Evolutionary conservation across 2,329 filamentous ascomycete genomes (phyloP).

Genomic region (Purpureocillium takamizusanense): DNA sequence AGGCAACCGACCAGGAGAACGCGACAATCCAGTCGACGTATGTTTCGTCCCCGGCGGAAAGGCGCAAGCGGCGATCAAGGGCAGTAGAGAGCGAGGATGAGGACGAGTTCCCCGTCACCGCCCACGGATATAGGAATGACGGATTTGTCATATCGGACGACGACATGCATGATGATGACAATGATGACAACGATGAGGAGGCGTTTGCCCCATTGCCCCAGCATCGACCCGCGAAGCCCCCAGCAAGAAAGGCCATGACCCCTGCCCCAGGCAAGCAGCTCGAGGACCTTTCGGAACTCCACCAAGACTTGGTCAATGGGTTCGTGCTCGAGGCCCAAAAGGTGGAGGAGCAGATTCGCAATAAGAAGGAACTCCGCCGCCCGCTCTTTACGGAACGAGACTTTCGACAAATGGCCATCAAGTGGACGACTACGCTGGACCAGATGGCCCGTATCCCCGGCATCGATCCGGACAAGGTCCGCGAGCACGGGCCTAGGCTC

Average conservation of each 20-base stretch:
- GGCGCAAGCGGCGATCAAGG: conserved; percentile 17
- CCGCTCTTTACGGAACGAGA: conserved; percentile 61
- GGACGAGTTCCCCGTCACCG: conserved; percentile 29
- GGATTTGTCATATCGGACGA: conserved; percentile 39
- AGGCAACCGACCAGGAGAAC: conserved; percentile 20
- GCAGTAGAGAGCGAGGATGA: conserved; percentile 21
- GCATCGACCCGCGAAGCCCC: conserved; percentile 27
- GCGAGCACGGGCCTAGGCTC: conserved; percentile 51
- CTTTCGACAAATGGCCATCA: conserved; percentile 64
- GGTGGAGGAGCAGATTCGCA: conserved; percentile 52
- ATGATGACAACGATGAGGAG: conserved; percentile 30
- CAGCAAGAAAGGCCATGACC: conserved; percentile 34
- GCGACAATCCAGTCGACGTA: conserved; percentile 36
- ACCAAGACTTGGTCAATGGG: conserved; percentile 51
- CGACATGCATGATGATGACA: conserved; percentile 17
- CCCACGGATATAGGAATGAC: conserved; percentile 38
- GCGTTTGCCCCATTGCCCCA: conserved; percentile 35
- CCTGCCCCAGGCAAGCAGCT: conserved; percentile 49
- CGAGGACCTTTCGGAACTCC: conserved; percentile 45
- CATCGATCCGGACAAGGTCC: conserved; percentile 54
- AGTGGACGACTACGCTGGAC: conserved; percentile 52
- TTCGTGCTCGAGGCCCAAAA: conserved; percentile 57
- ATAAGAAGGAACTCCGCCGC: conserved; percentile 44
- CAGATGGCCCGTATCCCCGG: conserved; percentile 55
- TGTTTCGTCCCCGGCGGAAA: conserved; percentile 43